Conservation (phyloP, 1,284 basidiomycete genomes). For the Thecaphora thlaspeos region DNA sequence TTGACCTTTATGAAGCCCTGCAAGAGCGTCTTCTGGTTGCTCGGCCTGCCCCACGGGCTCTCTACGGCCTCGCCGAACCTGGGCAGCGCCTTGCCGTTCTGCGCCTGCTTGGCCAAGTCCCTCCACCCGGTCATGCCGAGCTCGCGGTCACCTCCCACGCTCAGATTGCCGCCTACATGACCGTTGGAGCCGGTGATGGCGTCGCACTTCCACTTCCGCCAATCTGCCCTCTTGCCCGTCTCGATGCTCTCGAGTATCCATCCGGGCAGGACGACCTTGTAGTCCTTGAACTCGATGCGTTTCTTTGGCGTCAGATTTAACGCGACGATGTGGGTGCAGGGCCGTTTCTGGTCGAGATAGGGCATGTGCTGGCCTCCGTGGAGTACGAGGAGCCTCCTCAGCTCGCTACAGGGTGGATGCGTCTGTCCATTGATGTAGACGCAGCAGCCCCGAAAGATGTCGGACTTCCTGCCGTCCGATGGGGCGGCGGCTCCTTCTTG, state of each 20-base stretch:
- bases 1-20: conserved; percentile 12
- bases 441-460: conserved; percentile 43
- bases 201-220: conserved; percentile 61
- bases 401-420: conserved; percentile 78
- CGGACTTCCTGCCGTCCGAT: conserved; percentile 15
- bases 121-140: conserved; percentile 7
- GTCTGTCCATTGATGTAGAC: conserved; percentile 83
- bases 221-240: conserved; percentile 70
- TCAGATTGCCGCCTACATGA: background rate
- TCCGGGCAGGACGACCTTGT: conserved; percentile 82
- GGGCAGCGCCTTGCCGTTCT: conserved; percentile 17
- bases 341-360: conserved; percentile 73
- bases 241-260: conserved; percentile 80
- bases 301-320: conserved; percentile 85
- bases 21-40: conserved; percentile 25
- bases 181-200: conserved; percentile 27
- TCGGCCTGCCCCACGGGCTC: conserved; percentile 31
- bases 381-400: conserved; percentile 75
- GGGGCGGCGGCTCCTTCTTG: conserved; percentile 1
- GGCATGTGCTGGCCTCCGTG: conserved; percentile 82
- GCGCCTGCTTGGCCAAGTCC: conserved; percentile 16
- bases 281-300: conserved; percentile 77
- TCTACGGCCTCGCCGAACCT: conserved; percentile 24
- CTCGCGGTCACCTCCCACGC: background rate
- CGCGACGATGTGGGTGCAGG: conserved; percentile 78